phyloP scores from a whole-genome alignment of 148 eudicot species.

The Fagopyrum tataricum region DNA sequence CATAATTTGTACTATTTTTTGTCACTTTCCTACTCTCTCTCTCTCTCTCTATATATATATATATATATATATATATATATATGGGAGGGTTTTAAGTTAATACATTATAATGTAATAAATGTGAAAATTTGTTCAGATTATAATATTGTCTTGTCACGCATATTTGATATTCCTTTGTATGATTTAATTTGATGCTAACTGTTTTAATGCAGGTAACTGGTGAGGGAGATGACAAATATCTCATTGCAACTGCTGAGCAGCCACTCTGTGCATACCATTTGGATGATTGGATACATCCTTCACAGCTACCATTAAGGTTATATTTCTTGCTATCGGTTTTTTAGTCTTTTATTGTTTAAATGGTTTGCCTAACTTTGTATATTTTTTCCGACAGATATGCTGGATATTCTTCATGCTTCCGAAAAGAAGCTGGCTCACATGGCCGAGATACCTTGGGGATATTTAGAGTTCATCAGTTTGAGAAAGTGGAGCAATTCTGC shows the following conservation, averaged over 20 bases:
- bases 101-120: not conserved
- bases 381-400: slow-evolving; percentile 49
- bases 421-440: slow-evolving; percentile 96
- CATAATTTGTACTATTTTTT: no score
- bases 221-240: slow-evolving; percentile 92
- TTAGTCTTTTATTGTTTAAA: not conserved
- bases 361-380: slow-evolving; percentile 15
- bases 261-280: slow-evolving; percentile 93
- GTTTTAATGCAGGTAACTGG: slow-evolving; percentile 58
- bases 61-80: no score
- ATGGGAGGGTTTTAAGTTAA: not conserved
- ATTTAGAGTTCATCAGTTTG: slow-evolving; percentile 92
- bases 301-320: slow-evolving; percentile 72
- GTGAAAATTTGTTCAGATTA: not conserved
- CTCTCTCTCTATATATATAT: no score
- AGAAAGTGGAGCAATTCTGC: slow-evolving; percentile 91
- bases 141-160: not conserved
- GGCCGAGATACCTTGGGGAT: slow-evolving; percentile 91
- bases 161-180: no score
- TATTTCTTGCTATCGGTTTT: not conserved
- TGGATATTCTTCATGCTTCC: slow-evolving; percentile 87
- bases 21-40: no score
- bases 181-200: slow-evolving; percentile 10
- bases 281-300: slow-evolving; percentile 89
- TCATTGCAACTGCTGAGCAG: slow-evolving; percentile 97